Conservation (phyloP, 2,329 filamentous ascomycete genomes). For the Pochonia chlamydosporia region DNA sequence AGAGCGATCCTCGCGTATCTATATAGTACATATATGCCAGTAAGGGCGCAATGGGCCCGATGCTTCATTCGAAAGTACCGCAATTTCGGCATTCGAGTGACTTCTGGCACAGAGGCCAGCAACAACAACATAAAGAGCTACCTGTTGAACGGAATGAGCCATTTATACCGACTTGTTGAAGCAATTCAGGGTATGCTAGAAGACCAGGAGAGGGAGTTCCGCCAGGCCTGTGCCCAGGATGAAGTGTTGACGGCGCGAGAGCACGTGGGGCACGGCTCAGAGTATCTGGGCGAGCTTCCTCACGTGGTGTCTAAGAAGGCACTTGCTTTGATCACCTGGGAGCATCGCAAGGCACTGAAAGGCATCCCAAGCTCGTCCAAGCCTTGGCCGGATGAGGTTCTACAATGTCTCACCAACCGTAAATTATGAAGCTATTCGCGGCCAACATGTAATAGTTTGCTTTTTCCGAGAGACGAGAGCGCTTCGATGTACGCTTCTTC, state of each 20-base stretch:
- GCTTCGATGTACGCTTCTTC: too few species aligned
- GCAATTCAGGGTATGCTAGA: constrained; percentile 4
- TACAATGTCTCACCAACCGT: too few species aligned
- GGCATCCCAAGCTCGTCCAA: too few species aligned
- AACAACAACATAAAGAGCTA: constrained; percentile 7
- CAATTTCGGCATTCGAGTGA: too few species aligned
- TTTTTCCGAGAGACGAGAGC: too few species aligned
- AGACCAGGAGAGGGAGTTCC: constrained; percentile 2
- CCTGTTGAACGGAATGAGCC: constrained; percentile 5
- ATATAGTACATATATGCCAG: constrained; percentile 3
- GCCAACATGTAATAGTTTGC: too few species aligned
- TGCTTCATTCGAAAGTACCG: constrained; percentile 8
- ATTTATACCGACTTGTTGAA: constrained; percentile 5
- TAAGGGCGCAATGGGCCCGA: constrained; percentile 9
- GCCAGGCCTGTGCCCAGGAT: too few species aligned
- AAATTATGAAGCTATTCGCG: too few species aligned
- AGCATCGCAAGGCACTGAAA: not conserved
- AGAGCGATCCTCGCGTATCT: constrained; percentile 5
- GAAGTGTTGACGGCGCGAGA: too few species aligned
- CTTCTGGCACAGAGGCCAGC: constrained; percentile 8
- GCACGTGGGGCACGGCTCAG: not conserved
- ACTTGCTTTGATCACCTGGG: not conserved
- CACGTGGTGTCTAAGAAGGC: not conserved
- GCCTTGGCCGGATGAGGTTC: too few species aligned
- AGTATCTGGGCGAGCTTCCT: not conserved